Conservation (phyloP, 2,329 filamentous ascomycete species). For the Botryotinia narcissicola region DNA sequence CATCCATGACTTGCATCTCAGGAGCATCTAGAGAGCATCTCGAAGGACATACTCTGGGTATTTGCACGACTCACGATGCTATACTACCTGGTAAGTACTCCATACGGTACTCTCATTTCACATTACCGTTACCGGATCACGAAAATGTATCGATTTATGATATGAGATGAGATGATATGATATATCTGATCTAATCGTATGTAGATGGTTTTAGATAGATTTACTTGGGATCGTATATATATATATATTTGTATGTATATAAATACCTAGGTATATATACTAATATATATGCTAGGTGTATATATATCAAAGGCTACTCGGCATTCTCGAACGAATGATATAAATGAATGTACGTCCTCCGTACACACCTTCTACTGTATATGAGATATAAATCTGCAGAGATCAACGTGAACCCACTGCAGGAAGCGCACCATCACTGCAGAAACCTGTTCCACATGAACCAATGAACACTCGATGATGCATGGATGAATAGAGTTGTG, state of each 20-base stretch:
- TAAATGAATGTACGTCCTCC: too few species aligned
- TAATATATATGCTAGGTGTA: too few species aligned
- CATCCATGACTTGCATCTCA: conserved; percentile 15
- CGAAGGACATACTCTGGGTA: neutral
- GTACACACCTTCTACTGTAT: neutral
- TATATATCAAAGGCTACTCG: too few species aligned
- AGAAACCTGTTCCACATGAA: neutral
- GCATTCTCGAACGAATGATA: neutral
- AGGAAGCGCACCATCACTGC: neutral
- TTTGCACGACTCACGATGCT: neutral
- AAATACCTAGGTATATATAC: too few species aligned
- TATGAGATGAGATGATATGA: neutral
- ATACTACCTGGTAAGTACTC: neutral
- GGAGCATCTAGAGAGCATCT: neutral
- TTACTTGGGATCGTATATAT: neutral
- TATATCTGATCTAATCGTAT: neutral
- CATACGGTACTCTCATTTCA: neutral
- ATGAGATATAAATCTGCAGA: neutral
- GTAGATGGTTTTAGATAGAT: neutral
- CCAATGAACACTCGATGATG: neutral
- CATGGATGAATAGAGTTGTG: neutral
- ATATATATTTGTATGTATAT: too few species aligned
- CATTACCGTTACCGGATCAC: neutral
- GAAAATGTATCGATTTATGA: neutral
- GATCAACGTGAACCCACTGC: conserved; percentile 1